Conservation (phyloP, 192 early-diverging fungal genomes). For the Phycomyces blakesleeanus region DNA sequence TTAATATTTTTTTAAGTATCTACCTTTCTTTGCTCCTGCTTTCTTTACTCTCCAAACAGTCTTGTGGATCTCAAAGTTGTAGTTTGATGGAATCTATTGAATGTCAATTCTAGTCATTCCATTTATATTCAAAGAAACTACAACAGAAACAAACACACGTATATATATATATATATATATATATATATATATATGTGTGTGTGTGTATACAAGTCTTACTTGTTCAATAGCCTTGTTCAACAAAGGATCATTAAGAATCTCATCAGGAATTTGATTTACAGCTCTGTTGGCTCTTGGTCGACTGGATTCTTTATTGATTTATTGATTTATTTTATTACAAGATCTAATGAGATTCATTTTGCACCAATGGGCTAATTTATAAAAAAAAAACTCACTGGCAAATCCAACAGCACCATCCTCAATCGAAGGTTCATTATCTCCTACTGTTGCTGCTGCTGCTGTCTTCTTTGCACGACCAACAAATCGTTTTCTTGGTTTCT, state of each 20-base stretch:
- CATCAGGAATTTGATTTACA: slow-evolving; percentile 78
- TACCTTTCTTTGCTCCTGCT: slow-evolving; percentile 69
- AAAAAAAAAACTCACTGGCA: slow-evolving; percentile 18
- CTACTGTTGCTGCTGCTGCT: slow-evolving; percentile 8
- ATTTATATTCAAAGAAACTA: too few species aligned
- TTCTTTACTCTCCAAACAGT: slow-evolving; percentile 85
- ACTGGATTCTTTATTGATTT: slow-evolving; percentile 15
- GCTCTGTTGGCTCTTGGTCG: slow-evolving; percentile 33
- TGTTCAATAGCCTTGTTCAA: slow-evolving; percentile 83
- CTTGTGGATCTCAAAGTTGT: slow-evolving; percentile 99
- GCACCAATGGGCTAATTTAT: too few species aligned
- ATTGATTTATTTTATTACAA: too few species aligned
- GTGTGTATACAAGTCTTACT: too few species aligned
- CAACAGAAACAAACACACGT: too few species aligned
- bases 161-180: too few species aligned
- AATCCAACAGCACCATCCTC: slow-evolving; percentile 50
- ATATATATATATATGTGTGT: too few species aligned
- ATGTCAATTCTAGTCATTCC: background rate
- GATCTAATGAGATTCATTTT: background rate
- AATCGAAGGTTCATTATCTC: slow-evolving; percentile 33
- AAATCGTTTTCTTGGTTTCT: slow-evolving; percentile 49
- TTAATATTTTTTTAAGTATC: too few species aligned
- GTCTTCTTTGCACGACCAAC: slow-evolving; percentile 40
- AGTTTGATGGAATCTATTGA: slow-evolving; percentile 78
- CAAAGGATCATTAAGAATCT: slow-evolving; percentile 74